phyloP scores from a whole-genome alignment of 1,284 basidiomycete species.

The Wallemia hederae region DNA sequence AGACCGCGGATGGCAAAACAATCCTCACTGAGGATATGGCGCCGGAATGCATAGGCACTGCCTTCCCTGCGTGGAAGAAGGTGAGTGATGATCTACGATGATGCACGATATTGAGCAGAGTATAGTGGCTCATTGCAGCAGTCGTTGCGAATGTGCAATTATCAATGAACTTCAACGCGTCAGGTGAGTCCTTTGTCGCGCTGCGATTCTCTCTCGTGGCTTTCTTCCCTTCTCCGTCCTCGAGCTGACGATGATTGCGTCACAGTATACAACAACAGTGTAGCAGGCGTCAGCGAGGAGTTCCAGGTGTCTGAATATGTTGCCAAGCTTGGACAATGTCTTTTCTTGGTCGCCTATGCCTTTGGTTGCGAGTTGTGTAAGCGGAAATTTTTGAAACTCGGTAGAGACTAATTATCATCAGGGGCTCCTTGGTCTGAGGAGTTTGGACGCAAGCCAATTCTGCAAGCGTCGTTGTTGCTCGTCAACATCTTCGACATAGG shows the following conservation, averaged over 20 bases:
- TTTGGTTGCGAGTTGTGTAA: neutral
- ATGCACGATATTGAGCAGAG: no score
- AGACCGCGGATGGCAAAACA: neutral
- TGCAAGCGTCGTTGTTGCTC: slow-evolving; percentile 11
- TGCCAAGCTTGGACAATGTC: slow-evolving; percentile 13
- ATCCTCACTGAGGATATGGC: neutral
- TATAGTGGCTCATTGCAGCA: no score
- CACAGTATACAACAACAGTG: slow-evolving; percentile 13
- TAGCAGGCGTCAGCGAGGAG: slow-evolving; percentile 6
- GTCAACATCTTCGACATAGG: slow-evolving; percentile 13
- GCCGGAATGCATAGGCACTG: neutral
- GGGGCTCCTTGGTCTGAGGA: slow-evolving; percentile 16
- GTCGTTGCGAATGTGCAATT: slow-evolving; percentile 2
- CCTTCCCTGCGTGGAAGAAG: neutral
- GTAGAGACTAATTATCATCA: neutral
- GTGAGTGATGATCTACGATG: neutral
- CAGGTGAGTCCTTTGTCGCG: no score
- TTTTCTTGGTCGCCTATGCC: slow-evolving; percentile 11
- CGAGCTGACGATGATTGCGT: no score
- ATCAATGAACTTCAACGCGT: slow-evolving; percentile 17
- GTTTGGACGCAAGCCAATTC: slow-evolving; percentile 13
- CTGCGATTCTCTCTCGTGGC: no score
- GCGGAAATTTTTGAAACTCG: neutral
- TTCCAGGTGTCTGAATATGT: slow-evolving; percentile 11
- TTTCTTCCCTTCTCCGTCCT: no score